Conservation (phyloP, 2,329 filamentous ascomycete species). For the Penicillium sp. region DNA sequence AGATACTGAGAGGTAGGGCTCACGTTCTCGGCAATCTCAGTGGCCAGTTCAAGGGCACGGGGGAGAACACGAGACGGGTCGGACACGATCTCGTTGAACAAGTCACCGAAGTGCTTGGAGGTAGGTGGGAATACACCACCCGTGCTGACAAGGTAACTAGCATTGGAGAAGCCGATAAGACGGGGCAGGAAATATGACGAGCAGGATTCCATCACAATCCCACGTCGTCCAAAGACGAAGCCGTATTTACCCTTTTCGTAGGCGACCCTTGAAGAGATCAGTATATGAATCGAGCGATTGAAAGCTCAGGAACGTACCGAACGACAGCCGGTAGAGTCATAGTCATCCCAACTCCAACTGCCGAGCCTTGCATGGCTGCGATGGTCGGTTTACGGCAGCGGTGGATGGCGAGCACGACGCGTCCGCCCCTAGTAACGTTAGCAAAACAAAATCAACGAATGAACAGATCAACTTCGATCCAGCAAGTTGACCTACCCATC, state of each 20-base stretch:
- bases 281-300: neutral
- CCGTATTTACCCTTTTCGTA: slow-evolving; percentile 64
- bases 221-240: slow-evolving; percentile 70
- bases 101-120: slow-evolving; percentile 50
- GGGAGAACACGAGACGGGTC: slow-evolving; percentile 60
- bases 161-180: slow-evolving; percentile 55
- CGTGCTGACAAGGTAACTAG: slow-evolving; percentile 55
- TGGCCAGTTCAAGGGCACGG: slow-evolving; percentile 64
- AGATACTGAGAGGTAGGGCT: slow-evolving; percentile 63
- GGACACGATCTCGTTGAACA: slow-evolving; percentile 66
- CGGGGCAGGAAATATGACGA: slow-evolving; percentile 70
- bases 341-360: slow-evolving; percentile 59
- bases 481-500: slow-evolving; percentile 46
- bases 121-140: slow-evolving; percentile 56
- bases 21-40: slow-evolving; percentile 65
- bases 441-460: slow-evolving; percentile 37
- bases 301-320: slow-evolving; percentile 21
- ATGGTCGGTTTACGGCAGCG: slow-evolving; percentile 58
- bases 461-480: neutral
- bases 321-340: slow-evolving; percentile 59
- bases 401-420: slow-evolving; percentile 52
- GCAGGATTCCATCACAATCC: slow-evolving; percentile 70
- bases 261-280: slow-evolving; percentile 44
- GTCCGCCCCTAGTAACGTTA: slow-evolving; percentile 31
- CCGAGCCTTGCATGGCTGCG: slow-evolving; percentile 55